Percentiles rank a stretch among this genome's conserved stretches.
These are phyloP conservation scores for Curvularia spicifera DNA, from an alignment of 2,329 filamentous ascomycete species.

Conservation along the genomic window DNA sequence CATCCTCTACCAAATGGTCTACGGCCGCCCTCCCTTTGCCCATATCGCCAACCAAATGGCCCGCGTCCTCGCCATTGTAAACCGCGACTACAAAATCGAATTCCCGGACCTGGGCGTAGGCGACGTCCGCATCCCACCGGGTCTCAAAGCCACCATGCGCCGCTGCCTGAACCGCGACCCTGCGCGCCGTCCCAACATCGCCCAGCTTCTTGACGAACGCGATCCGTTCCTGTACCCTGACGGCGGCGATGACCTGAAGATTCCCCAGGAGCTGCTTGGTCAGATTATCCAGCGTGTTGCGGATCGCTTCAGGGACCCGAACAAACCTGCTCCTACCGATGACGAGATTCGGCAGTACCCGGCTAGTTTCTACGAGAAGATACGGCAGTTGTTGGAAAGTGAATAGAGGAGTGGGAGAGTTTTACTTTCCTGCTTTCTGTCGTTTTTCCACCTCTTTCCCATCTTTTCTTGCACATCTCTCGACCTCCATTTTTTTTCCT, in stretches of 20 bases:
- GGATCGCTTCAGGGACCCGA: conserved; percentile 62
- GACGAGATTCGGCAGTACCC: conserved; percentile 60
- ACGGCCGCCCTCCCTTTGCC: conserved; percentile 93
- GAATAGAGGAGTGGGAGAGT: conserved; percentile 12
- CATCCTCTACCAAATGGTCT: conserved; percentile 97
- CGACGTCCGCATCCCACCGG: conserved; percentile 61
- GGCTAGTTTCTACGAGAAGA: conserved; percentile 56
- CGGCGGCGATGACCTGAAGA: conserved; percentile 57
- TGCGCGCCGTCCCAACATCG: conserved; percentile 62
- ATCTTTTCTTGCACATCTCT: background rate
- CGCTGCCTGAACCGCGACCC: conserved; percentile 66
- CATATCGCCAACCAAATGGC: conserved; percentile 89
- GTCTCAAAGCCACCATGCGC: conserved; percentile 62
- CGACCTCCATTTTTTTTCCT: background rate
- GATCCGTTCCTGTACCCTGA: conserved; percentile 67
- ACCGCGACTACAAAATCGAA: conserved; percentile 75
- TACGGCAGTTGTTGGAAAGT: conserved; percentile 50
- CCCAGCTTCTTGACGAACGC: conserved; percentile 61
- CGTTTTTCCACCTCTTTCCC: background rate
- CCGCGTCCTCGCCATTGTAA: conserved; percentile 85
- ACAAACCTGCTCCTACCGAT: conserved; percentile 61
- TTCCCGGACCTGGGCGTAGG: conserved; percentile 75
- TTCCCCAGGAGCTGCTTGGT: conserved; percentile 62
- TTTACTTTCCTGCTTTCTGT: background rate
- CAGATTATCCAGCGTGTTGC: conserved; percentile 66